These are phyloP conservation scores for Phylloporus sp. DNA, from an alignment of 768 basidiomycete genomes.

Conservation along the genomic window DNA sequence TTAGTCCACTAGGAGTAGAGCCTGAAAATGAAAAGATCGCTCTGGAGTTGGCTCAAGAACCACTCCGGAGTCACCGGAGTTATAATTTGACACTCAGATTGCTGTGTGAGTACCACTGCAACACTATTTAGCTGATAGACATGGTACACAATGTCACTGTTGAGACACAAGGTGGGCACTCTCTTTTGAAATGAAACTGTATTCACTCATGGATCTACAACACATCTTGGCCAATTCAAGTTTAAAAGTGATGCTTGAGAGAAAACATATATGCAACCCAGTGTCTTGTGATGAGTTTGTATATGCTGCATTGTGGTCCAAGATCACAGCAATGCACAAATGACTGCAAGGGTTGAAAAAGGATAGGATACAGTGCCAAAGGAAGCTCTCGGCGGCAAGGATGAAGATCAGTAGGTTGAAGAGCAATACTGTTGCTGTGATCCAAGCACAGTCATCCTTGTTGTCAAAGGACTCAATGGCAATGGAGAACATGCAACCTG, in stretches of 20 bases:
- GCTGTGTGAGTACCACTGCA: too few relatives aligned
- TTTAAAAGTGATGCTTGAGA: constrained; percentile 43
- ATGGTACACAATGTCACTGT: constrained; percentile 58
- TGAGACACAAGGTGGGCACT: constrained; percentile 38
- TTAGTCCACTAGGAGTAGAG: too few relatives aligned
- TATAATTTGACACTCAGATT: too few relatives aligned
- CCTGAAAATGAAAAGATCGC: too few relatives aligned
- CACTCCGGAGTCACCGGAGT: too few relatives aligned
- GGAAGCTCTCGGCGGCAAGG: constrained; percentile 53
- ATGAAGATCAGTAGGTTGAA: constrained; percentile 57
- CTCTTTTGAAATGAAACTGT: background rate
- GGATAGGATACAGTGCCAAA: constrained; percentile 46
- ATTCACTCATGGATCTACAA: constrained; percentile 1
- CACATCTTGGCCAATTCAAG: constrained; percentile 27
- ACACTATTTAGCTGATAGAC: constrained; percentile 62
- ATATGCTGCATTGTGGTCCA: constrained; percentile 48
- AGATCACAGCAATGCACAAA: constrained; percentile 48
- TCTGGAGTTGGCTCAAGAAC: too few relatives aligned
- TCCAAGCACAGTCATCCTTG: constrained; percentile 38
- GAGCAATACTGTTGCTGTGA: constrained; percentile 48
- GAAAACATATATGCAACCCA: constrained; percentile 56
- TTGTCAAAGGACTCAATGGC: constrained; percentile 30
- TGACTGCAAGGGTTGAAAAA: constrained; percentile 48
- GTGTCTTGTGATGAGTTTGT: constrained; percentile 62
- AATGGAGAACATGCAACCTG: constrained; percentile 25